These are phyloP conservation scores for Aspergillus bombycis DNA, from an alignment of 2,329 filamentous ascomycete species.

Conservation along the genomic window DNA sequence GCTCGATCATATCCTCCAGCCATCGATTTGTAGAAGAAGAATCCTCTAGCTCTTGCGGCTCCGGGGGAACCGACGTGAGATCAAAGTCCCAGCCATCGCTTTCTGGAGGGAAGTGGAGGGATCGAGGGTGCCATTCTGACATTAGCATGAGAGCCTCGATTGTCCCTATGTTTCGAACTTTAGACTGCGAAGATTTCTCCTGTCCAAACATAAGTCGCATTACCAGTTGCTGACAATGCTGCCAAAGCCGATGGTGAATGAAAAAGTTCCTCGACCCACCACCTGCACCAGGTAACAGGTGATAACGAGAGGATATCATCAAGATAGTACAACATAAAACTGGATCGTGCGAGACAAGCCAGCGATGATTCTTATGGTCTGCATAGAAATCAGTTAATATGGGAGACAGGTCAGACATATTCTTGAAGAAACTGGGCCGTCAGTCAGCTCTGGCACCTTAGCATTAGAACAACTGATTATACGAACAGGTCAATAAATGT, in stretches of 20 bases:
- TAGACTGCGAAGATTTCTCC: conserved; percentile 55
- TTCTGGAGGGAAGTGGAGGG: conserved; percentile 57
- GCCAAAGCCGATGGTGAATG: conserved; percentile 58
- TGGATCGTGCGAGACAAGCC: conserved; percentile 55
- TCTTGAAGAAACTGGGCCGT: conserved; percentile 49
- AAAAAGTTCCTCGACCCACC: conserved; percentile 55
- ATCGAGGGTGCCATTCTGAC: conserved; percentile 61
- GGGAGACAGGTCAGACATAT: conserved; percentile 55
- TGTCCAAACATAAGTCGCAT: conserved; percentile 59
- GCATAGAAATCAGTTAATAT: conserved; percentile 56
- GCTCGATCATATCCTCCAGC: conserved; percentile 58
- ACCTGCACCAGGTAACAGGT: conserved; percentile 46
- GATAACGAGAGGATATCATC: conserved; percentile 59
- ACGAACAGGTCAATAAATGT: conserved; percentile 55
- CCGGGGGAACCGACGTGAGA: conserved; percentile 47
- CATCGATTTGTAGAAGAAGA: conserved; percentile 45
- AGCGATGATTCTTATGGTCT: conserved; percentile 52
- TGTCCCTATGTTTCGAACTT: conserved; percentile 53
- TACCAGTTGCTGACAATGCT: conserved; percentile 57
- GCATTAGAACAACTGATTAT: too few species aligned
- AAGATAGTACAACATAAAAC: conserved; percentile 58
- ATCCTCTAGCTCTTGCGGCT: conserved; percentile 34
- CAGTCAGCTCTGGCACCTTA: background rate
- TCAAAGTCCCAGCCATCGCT: conserved; percentile 61
- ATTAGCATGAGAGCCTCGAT: conserved; percentile 58